Conservation (phyloP, 345 rosid species). For the Gossypium raimondii region DNA sequence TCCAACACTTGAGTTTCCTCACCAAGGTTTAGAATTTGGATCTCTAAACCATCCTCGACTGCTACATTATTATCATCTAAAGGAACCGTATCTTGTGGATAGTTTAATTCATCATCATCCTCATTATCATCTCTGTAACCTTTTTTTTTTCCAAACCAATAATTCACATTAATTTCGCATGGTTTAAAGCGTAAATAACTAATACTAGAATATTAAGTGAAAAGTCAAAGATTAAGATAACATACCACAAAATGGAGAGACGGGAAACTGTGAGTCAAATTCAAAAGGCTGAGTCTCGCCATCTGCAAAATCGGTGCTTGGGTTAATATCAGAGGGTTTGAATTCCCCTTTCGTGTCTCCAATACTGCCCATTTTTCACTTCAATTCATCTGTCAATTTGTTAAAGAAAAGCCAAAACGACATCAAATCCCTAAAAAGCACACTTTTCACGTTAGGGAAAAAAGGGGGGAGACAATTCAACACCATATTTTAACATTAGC, state of each 20-base stretch:
- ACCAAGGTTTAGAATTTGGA: slow-evolving; percentile 21
- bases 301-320: slow-evolving; percentile 6
- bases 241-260: slow-evolving; percentile 30
- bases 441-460: not conserved
- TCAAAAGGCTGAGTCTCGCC: slow-evolving; percentile 35
- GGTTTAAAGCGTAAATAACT: not conserved
- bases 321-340: not conserved
- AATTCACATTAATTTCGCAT: not conserved
- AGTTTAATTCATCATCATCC: slow-evolving; percentile 10
- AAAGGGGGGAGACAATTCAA: not conserved
- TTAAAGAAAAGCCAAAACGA: not conserved
- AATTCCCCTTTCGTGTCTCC: slow-evolving; percentile 7
- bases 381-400: slow-evolving; percentile 20
- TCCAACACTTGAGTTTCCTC: slow-evolving; percentile 16
- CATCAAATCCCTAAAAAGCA: slow-evolving; percentile 9
- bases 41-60: slow-evolving; percentile 25
- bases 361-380: slow-evolving; percentile 22
- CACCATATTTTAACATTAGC: not conserved
- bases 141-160: not conserved
- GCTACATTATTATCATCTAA: slow-evolving; percentile 22
- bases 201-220: not conserved
- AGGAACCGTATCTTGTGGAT: slow-evolving; percentile 16
- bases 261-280: slow-evolving; percentile 24
- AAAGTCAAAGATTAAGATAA: not conserved
- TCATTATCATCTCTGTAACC: slow-evolving; percentile 21